phyloP scores from a whole-genome alignment of 345 rosid species.

The Citrus maxima region DNA sequence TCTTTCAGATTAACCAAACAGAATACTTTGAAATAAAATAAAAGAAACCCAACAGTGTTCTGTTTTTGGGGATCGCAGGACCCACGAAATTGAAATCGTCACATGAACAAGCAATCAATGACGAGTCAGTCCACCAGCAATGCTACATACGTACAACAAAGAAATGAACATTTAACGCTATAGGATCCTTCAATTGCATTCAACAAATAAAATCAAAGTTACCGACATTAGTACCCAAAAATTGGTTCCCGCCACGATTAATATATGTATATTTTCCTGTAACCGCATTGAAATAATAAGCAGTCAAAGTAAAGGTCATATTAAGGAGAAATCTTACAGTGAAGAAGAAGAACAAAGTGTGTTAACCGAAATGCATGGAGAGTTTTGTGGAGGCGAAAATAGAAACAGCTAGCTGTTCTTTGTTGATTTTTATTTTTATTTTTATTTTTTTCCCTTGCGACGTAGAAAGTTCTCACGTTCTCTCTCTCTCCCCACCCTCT shows the following conservation, averaged over 20 bases:
- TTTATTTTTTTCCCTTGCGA: background rate
- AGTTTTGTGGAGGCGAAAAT: background rate
- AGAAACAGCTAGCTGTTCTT: background rate
- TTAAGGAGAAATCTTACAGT: constrained; percentile 3
- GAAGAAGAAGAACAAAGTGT: background rate
- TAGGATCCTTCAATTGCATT: background rate
- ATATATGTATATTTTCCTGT: background rate
- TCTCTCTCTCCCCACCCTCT: background rate
- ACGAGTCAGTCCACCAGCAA: background rate
- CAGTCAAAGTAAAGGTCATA: background rate
- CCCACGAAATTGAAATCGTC: background rate
- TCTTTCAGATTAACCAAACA: background rate
- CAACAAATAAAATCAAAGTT: background rate
- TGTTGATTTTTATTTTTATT: background rate
- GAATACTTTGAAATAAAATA: background rate
- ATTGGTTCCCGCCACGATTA: constrained; percentile 15
- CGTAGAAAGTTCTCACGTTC: constrained; percentile 4
- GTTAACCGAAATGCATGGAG: background rate
- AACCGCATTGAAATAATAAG: background rate
- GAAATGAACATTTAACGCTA: background rate
- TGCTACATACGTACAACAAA: background rate
- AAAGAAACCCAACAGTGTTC: constrained; percentile 1
- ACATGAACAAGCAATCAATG: background rate
- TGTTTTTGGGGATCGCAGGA: background rate
- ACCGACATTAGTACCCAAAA: background rate